Base-by-base conservation (phyloP, 176 grass and related monocot genomes). In the Phragmites australis region DNA sequence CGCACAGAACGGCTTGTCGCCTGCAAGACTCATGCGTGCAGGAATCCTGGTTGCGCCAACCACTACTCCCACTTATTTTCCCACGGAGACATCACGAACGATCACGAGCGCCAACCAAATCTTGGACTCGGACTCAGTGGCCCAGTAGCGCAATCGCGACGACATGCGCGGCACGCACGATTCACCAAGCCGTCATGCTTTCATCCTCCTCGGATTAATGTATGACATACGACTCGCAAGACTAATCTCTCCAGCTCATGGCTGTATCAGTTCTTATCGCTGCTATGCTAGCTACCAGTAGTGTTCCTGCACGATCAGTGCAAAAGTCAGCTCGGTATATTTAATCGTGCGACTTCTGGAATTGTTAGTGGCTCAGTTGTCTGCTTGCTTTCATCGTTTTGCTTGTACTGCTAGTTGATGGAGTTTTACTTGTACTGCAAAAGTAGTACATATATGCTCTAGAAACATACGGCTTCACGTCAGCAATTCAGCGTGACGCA, bases 301-400 rank as follows among this genome's bases (percentile, higher is more conserved):
- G 2, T 19, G 11, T 39, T 19, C 58, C 47, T 51, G 69, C 69
- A 69, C 32, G 15, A 6, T 27, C n/a, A 43, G 9, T 27, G 21
- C 25, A 22, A 50, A 84, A 74, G 70, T 76, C 82, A 75, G 42
- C 21, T 45, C 26, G 15, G 52, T 61, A 52, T 84, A 54, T 68
- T 83, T 67, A 73, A 68, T 79, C 42, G 2, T 1, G 23, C 68
- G 75, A 88, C 75, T 88, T 83, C 32, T 39, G 43, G 43, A 32
- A 59, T 41, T 21, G 23, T 76, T 76, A 87, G 72, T 65, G 86
- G 68, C 21, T 51, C 86, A 74, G 41, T 44, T 21, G 34, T 37
- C 34, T 5, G 34, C 34, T 37, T 37, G 34, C 2, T 37, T 37
- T 2, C 34, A 37, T n/a, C n/a, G n/a, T n/a, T n/a, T 37, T 37